Evolutionary conservation across 495 filamentous ascomycete genomes (phyloP), one percentile per base, ranked within the genome.

Genomic region (Trypethelium eluteriae): DNA sequence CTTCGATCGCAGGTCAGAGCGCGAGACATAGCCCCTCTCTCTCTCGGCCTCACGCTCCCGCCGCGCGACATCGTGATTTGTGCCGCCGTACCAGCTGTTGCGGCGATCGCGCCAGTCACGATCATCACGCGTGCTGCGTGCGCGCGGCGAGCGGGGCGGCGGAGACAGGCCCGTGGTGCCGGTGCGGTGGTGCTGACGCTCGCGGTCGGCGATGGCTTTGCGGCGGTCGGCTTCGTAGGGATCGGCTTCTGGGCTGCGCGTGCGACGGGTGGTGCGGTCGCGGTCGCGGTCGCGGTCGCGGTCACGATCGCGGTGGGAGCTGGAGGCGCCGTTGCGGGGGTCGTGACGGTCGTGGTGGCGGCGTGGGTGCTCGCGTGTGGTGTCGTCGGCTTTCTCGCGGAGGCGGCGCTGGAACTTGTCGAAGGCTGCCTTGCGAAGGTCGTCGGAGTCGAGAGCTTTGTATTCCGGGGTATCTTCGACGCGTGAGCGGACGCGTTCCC

Each of bases 361-460:
- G 47, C 85, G 83, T 49, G 81, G 82, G 63, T 88, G 87, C 32
- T 93, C 90, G 63, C 83, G 87, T 63, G 95, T 93, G 2, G 76
- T 74, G 66, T 96, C 91, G 63, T 96, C 93, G 62, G 95, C 90
- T 74, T 93, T 92, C 73, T 98, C 94, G 71, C 88, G 89, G 4
- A 96, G 78, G 63, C 94, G 91, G 47, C 91, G 89, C 66, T 97
- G 86, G 70, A 91, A 83, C 77, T 98, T 99, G 38, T 97, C 95
- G 73, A 96, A 98, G 11, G 92, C 95, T 65, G 84, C 81, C 38
- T 86, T 85, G 61, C 93, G 89, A 44, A 89, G 80, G 38, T 96
- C 91, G 34, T 98, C 94, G 10, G 88, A 84, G 63, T 89, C 82
- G 36, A 98, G 81, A 25, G 87, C 89, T 66, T 87, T 84, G 77